Evolutionary conservation across 306 rosid species (phyloP), one percentile per base, ranked within the genome.

Genomic region (Vigna nakashimae): DNA sequence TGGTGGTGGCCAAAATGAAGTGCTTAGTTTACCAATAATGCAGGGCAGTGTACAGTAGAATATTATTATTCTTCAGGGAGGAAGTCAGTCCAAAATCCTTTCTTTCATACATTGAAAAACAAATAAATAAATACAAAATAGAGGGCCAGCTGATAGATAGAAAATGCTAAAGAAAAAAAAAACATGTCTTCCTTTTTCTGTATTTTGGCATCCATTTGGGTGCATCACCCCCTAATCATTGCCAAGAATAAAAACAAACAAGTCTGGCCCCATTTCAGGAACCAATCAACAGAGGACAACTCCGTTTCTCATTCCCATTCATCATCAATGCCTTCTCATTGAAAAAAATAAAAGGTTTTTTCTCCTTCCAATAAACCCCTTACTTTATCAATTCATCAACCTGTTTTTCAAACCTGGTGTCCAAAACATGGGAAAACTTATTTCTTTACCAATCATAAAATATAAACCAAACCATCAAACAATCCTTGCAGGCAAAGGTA

Each of bases 161-260:
- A 86, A 87, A 85, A 89, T 74, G 96, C 79, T 48, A 82, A 78
- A 82, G 85, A 90, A 90, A 82, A 88, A 86, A 80, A 82, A 85
- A 91, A 88, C 89, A 82, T 90, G 94, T 81, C 45, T 73, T 71
- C 16, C 64, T 20, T 69, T 45, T 75, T 60, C 68, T 71, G 68
- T 30, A 24, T 62, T 82, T 57, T 66, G 68, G 76, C 89, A 83
- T 87, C 65, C 76, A 77, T 82, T 84, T 84, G 70, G 85, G 79
- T 84, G 86, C 90, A 82, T 84, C 91, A 84, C 92, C 89, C 85
- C 71, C 88, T 88, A 88, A 90, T 92, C 83, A 89, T 92, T 92
- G 94, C 89, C 60, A 63, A 17, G 77, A 88, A 79, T 86, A 79
- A 85, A 83, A 73, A 83, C 93, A 91, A 89, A 87, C 59, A 59